Evolutionary conservation across 371 early-diverging fungal genomes (phyloP), one percentile per base, ranked within the genome.

Genomic region (Mucor mucedo): DNA sequence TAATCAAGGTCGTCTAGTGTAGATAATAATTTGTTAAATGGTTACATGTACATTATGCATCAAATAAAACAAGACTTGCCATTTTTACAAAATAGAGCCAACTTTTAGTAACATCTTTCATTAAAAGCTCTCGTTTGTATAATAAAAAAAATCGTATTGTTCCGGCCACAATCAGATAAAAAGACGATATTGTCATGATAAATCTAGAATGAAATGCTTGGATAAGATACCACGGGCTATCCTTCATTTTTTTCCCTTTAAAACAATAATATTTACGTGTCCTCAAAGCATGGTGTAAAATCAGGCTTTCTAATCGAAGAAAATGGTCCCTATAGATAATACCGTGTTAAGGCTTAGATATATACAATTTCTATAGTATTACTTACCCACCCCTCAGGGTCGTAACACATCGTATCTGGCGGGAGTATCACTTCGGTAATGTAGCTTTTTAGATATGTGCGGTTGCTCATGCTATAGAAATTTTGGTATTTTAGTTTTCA

Each of bases 201-300:
- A 66, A 71, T 35, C 80, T 82, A 58, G 38, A 21, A 47, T 33
- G 42, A 45, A 27, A 6, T 42, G 47, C 21, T 21, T 21, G 38
- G 14, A 35, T 29, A 59, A 14, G 3, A 33, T 13, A 21, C 21
- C 21, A 21, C 21, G 21, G 21, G 21, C 21, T 21, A 38, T 27
- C 14, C 39, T 38, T 42, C 21, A 30, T 30, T 48, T 52, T 13
- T 57, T 57, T 3, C 3, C 21, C 1, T 21, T 21, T 1, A 21
- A 21, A 21, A 21, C 21, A n/a, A 29, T 14, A 50, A 11, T 27
- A 62, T 72, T 55, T 82, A 86, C 81, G 80, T 78, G 66, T 90
- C 85, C 66, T 91, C 90, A 63, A 89, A 93, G 69, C 93, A 93
- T 21, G 87, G 86, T 8, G 90, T 87, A 44, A 91, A 88, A 71